Conservation (phyloP, 2,329 filamentous ascomycete species). For the Nemania sp. region DNA sequence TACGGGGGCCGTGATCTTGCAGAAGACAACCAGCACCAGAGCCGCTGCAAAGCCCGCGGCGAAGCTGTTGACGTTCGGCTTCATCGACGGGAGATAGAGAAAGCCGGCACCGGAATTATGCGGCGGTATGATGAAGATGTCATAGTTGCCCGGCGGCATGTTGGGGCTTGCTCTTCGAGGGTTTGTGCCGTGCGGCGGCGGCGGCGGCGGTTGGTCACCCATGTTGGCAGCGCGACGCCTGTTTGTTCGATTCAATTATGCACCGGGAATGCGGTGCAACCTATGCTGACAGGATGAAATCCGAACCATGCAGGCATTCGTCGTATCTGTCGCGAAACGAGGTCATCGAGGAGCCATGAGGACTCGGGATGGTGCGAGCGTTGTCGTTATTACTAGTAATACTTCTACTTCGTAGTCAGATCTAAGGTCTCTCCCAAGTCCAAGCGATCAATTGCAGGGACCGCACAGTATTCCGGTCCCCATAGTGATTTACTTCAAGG, state of each 20-base stretch:
- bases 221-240: constrained; percentile 51
- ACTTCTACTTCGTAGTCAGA: constrained; percentile 4
- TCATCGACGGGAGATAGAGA: constrained; percentile 88
- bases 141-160: constrained; percentile 87
- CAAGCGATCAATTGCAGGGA: neutral
- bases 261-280: constrained; percentile 29
- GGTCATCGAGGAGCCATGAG: constrained; percentile 43
- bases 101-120: constrained; percentile 89
- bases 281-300: constrained; percentile 2
- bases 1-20: constrained; percentile 72
- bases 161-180: constrained; percentile 65
- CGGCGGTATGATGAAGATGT: constrained; percentile 95
- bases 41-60: constrained; percentile 82
- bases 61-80: constrained; percentile 87
- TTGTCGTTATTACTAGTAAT: constrained; percentile 2
- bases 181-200: constrained; percentile 81
- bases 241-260: constrained; percentile 28
- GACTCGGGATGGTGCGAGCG: constrained; percentile 39
- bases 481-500: constrained; percentile 6
- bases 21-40: constrained; percentile 72
- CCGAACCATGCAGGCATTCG: neutral
- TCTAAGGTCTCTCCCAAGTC: neutral
- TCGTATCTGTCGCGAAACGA: constrained; percentile 21
- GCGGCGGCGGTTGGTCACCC: constrained; percentile 65
- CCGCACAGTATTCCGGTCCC: too few relatives aligned